Evolutionary conservation across 768 basidiomycete species (phyloP).

Genomic region (Suillus hirtellus): DNA sequence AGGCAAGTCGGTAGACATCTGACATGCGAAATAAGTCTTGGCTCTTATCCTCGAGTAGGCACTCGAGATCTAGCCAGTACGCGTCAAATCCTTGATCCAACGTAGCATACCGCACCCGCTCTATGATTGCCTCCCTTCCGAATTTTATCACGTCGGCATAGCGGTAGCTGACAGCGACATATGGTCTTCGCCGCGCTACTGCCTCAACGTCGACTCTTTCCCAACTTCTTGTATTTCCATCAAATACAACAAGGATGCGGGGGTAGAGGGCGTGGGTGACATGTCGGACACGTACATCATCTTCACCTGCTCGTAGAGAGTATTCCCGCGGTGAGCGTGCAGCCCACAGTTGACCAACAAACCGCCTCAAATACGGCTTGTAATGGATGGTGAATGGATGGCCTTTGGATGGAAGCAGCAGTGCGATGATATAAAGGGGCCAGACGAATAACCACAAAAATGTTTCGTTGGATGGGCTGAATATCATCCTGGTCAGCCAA

Average conservation of each 20-base stretch:
- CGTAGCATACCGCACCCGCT: slow-evolving; percentile 9
- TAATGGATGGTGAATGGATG: slow-evolving; percentile 16
- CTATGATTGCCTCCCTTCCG: not conserved
- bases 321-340: slow-evolving; percentile 24
- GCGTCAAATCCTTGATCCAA: slow-evolving; percentile 13
- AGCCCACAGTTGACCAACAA: slow-evolving; percentile 26
- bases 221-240: slow-evolving; percentile 12
- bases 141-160: slow-evolving; percentile 15
- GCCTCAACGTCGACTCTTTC: not conserved
- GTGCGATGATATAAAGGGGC: slow-evolving; percentile 19
- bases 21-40: slow-evolving; percentile 27
- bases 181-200: slow-evolving; percentile 15
- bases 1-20: slow-evolving; percentile 22
- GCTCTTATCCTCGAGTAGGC: slow-evolving; percentile 13
- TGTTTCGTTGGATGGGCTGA: slow-evolving; percentile 3
- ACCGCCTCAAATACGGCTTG: slow-evolving; percentile 21
- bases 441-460: slow-evolving; percentile 19
- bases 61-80: slow-evolving; percentile 26
- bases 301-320: slow-evolving; percentile 18
- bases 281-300: slow-evolving; percentile 1
- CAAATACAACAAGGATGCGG: slow-evolving; percentile 19
- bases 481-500: slow-evolving; percentile 16
- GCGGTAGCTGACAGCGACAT: slow-evolving; percentile 23
- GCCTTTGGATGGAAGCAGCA: slow-evolving; percentile 14
- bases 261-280: slow-evolving; percentile 20